Evolutionary conservation across 2,329 filamentous ascomycete genomes (phyloP).

Genomic region (Cephalotrichum gorgonifer): DNA sequence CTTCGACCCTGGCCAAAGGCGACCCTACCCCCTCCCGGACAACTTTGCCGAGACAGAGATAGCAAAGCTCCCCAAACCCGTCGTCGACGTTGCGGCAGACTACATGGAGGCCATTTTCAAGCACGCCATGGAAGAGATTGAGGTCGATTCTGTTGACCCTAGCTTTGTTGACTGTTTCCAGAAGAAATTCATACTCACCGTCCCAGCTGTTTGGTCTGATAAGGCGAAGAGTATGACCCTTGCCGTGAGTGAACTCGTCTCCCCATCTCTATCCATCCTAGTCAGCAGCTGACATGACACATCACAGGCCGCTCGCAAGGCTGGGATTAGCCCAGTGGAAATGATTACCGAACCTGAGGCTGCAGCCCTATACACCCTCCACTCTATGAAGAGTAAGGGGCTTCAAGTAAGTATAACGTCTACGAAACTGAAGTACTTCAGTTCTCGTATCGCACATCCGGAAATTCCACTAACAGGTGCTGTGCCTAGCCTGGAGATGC

Average conservation of each 20-base stretch:
- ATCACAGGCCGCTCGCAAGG: neutral
- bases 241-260: neutral
- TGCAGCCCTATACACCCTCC: neutral
- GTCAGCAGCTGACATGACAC: no score
- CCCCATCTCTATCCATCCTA: no score
- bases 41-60: neutral
- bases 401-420: neutral
- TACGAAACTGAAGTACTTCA: no score
- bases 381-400: neutral
- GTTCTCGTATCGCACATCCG: neutral
- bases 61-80: neutral
- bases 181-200: neutral
- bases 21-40: neutral
- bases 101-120: neutral
- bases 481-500: neutral
- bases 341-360: slow-evolving; percentile 1
- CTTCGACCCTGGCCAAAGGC: neutral
- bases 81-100: neutral
- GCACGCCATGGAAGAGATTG: neutral
- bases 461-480: neutral
- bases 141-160: neutral
- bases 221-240: neutral
- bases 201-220: neutral
- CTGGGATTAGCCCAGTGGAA: neutral
- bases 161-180: neutral